Base-by-base conservation (phyloP, 2,329 filamentous ascomycete genomes). In the Pochonia chlamydosporia region DNA sequence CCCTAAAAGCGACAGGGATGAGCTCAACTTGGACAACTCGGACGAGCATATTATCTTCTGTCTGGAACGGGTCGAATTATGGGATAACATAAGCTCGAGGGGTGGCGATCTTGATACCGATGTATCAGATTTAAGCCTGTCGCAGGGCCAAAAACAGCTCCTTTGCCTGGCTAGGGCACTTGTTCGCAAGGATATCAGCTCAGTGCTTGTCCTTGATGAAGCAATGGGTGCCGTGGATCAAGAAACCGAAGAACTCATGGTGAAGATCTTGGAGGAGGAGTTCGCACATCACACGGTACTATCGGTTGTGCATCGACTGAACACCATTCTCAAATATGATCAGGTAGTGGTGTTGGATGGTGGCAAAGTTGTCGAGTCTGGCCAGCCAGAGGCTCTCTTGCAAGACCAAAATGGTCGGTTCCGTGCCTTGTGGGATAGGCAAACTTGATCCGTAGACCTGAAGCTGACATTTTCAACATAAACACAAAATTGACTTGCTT, bases 311-410 rank as follows among this genome's bases (percentile, higher is more conserved):
- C 71, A 73, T 49, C 62, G 68, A 11, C 53, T 73, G 25, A 62
- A 67, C 9, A 75, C 74, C 25, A 72, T 79, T 31, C 62, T 73
- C 46, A 69, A 72, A 43, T 76, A 74, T 40, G 72, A 76, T 49
- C 60, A 59, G 20, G 65, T 77, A 18, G 63, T 70, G 2, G 69
- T 76, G 8, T 67, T 78, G 61, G 68, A 75, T 20, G 57, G 61
- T 20, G 74, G 74, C 4, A 52, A 54, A 40, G 59, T 76, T 20
- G 66, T 71, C 1, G 72, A 75, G 14, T 44, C 33, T 16, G 50
- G 49, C 24, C 33, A 44, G 25, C n/a, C 36, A 25, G 44, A 31
- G 20, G 35, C 16, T 30, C 23, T 31, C 18, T 8, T 20, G 26
- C 24, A 20, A 14, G n/a, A 20, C 7, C 13, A 20, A 14, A n/a